Base-by-base conservation (phyloP, 495 filamentous ascomycete species). In the Articulospora tetracladia region DNA sequence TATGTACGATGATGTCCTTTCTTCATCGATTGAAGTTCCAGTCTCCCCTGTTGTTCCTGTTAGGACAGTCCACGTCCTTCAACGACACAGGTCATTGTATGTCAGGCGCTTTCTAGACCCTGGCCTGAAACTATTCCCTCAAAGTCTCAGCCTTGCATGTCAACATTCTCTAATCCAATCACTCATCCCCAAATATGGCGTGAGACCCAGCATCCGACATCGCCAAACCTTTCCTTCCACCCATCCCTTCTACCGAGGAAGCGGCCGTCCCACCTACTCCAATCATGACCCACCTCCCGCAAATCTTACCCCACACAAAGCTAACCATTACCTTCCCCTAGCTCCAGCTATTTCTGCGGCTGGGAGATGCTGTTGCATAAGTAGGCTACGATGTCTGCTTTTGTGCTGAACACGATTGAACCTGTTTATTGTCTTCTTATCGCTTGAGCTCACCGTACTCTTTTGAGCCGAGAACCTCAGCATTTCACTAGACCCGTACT, bases 191-290 rank as follows among this genome's bases (percentile, higher is more conserved):
- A 13, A 44, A 34, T 17, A 11, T 10, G 0, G 7, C 17, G 24
- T 44, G 32, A 25, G 27, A 2, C 1, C 6, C 24, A 19, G 7
- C 11, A 49, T 20, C 58, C 58, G 59, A 56, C 51, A 53, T 48
- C 54, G 55, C 47, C 20, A 44, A 3, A 7, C 3, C 39, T 7
- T 11, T 44, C 47, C 41, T 24, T 56, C 44, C 32, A 51, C 54
- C 30, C 47, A 53, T 62, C 56, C 52, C 52, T 52, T 52, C 39
- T 36, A 56, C 52, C 56, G 61, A 59, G 61, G 56, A 59, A 59
- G 59, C 39, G 39, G 39, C 39, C 39, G 39, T 44, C 17, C 39
- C 39, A 12, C 39, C n/a, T 11, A 8, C 39, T 19, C 39, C 39
- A 44, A 44, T 44, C 7, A 44, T n/a, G 39, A 44, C 17, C 39